Evolutionary conservation across 768 basidiomycete genomes (phyloP), one percentile per base, ranked within the genome.

Genomic region (Lentinula lateritia): DNA sequence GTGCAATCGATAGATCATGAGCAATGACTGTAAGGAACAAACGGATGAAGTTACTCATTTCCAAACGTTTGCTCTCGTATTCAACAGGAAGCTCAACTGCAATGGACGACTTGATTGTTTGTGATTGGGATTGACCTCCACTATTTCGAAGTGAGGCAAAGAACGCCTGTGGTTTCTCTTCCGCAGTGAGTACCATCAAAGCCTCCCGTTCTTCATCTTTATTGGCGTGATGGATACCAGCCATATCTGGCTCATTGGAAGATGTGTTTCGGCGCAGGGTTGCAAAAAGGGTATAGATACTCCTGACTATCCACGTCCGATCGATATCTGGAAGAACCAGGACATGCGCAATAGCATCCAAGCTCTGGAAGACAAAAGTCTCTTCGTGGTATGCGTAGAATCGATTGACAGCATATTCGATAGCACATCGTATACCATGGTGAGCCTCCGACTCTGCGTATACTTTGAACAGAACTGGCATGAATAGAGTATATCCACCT

Each of bases 11-110:
- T 15, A 86, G 79, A 69, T 91, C 86, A 64, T 91, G 87, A 6
- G 89, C 90, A 58, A 93, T 89, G 62, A 93, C 86, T 1, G 90
- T 92, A 35, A 92, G 77, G 68, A 91, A 85, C 7, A 93, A 77
- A 15, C 85, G 82, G 34, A 90, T 83, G 28, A 91, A 77, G 67
- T 92, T 78, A 62, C 88, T 87, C 66, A 88, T 75, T 18, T 76
- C 76, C 13, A 93, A 77, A 3, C 77, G 73, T 62, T 77, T 78
- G 18, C 79, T 75, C 68, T 87, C 86, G 63, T 85, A 86, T 70
- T 87, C 80, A 35, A 86, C 83, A 3, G 83, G 84, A 53, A 85
- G 72, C 32, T 79, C 74, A 43, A 82, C 70, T 2, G 78, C 74
- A 46, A 80, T 70, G 50, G 76, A 75, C 16, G 70, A 71, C 48